phyloP scores from a whole-genome alignment of 441 rosid genomes.

The Erysimum cheiri region DNA sequence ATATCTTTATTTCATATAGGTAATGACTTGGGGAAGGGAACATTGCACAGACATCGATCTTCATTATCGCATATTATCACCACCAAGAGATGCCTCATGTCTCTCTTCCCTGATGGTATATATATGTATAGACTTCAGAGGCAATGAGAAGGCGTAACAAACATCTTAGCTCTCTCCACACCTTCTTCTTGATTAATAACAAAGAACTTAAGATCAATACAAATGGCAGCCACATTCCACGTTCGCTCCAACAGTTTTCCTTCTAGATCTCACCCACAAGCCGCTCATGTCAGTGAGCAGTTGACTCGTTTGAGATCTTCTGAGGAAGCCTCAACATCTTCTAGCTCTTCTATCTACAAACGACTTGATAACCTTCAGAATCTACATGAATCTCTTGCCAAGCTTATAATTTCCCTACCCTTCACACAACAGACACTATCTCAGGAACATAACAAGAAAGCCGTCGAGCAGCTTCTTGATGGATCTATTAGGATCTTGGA shows the following conservation, averaged over 20 bases:
- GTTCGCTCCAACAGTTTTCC: conserved; percentile 38
- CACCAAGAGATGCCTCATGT: background rate
- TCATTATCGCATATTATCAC: background rate
- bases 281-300: conserved; percentile 31
- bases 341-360: conserved; percentile 31
- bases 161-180: conserved; percentile 17
- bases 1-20: background rate
- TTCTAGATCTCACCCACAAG: conserved; percentile 39
- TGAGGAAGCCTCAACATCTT: conserved; percentile 33
- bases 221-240: conserved; percentile 28
- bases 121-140: conserved; percentile 19
- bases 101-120: conserved; percentile 16
- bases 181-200: conserved; percentile 12
- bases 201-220: conserved; percentile 5
- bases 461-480: conserved; percentile 46
- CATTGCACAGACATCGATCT: background rate
- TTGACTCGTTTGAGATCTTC: conserved; percentile 36
- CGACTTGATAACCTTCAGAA: conserved; percentile 45
- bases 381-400: conserved; percentile 44
- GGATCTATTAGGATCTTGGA: conserved; percentile 47
- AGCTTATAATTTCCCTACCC: conserved; percentile 46
- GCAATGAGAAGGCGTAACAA: conserved; percentile 22
- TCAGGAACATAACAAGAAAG: conserved; percentile 32
- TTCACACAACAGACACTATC: conserved; percentile 36
- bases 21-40: background rate